A percentile compares a stretch with the other conserved stretches of the same genome.
Evolutionary conservation across 176 grass and related monocot species (phyloP).

Genomic region (Oryza coarctata): DNA sequence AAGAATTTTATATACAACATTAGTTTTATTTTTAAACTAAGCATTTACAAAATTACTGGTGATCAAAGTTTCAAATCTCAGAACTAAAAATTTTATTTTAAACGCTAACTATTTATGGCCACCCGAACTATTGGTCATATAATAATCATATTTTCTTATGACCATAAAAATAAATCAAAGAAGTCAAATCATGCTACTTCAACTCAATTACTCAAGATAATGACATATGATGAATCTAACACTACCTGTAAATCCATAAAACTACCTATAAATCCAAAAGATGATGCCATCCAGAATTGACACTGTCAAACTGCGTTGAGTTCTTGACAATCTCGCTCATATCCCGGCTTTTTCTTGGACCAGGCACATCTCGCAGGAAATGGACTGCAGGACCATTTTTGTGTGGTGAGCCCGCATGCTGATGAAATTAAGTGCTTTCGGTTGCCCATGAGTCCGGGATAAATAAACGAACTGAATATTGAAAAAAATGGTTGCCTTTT

Average conservation of each 20-base stretch:
- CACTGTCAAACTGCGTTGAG: neutral
- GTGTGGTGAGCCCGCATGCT: constrained; percentile 9
- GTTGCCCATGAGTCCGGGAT: constrained; percentile 8
- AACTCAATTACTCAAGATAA: neutral
- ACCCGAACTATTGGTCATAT: no score
- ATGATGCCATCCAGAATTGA: neutral
- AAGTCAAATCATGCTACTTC: neutral
- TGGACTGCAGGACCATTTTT: neutral
- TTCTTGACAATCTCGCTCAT: neutral
- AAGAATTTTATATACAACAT: no score
- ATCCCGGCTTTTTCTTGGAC: neutral
- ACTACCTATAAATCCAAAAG: no score
- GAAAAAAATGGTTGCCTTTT: neutral
- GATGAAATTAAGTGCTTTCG: constrained; percentile 24
- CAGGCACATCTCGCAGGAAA: neutral
- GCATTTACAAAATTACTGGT: no score
- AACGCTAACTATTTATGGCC: no score
- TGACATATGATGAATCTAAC: neutral
- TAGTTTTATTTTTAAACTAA: no score
- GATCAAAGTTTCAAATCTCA: no score
- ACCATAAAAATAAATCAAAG: no score
- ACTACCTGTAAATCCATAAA: no score
- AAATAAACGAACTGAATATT: constrained; percentile 4
- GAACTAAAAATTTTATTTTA: no score
- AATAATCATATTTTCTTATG: no score